Conservation (phyloP, 768 basidiomycete genomes). For the Hebeloma cylindrosporum region DNA sequence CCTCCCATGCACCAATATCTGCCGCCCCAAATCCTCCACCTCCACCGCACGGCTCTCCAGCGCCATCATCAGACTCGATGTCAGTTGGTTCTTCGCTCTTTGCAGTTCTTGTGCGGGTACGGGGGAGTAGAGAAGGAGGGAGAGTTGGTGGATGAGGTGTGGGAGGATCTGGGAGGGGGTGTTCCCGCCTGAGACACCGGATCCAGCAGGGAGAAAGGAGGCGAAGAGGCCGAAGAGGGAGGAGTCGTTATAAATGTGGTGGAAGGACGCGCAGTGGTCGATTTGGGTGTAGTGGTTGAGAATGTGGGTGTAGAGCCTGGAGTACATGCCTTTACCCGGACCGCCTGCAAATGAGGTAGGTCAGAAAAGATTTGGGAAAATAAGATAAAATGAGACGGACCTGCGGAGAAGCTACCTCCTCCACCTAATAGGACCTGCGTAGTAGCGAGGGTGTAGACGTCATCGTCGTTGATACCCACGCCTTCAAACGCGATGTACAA, state of each 20-base stretch:
- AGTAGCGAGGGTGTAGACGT: conserved; percentile 90
- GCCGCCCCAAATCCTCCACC: conserved; percentile 89
- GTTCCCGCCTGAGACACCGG: conserved; percentile 58
- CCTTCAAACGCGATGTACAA: conserved; percentile 93
- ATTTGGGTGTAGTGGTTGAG: conserved; percentile 92
- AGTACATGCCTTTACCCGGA: conserved; percentile 99
- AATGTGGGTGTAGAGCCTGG: conserved; percentile 92
- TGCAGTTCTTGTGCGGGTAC: conserved; percentile 69
- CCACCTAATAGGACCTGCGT: conserved; percentile 95
- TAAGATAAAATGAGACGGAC: conserved; percentile 31
- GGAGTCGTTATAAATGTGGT: conserved; percentile 95
- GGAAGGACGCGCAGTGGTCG: conserved; percentile 95
- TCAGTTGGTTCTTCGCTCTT: conserved; percentile 94
- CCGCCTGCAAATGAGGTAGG: conserved; percentile 54
- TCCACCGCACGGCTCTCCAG: conserved; percentile 83
- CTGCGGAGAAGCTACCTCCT: conserved; percentile 95
- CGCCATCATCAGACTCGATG: conserved; percentile 91
- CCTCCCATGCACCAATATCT: conserved; percentile 85
- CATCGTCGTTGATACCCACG: conserved; percentile 84
- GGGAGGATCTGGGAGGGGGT: conserved; percentile 73
- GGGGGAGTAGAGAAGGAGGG: conserved; percentile 70
- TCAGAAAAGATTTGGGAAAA: not conserved
- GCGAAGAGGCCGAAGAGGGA: conserved; percentile 92
- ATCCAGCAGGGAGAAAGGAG: conserved; percentile 69
- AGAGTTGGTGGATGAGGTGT: conserved; percentile 86